Conservation (phyloP, 2,329 filamentous ascomycete species). For the Fusarium sp. region DNA sequence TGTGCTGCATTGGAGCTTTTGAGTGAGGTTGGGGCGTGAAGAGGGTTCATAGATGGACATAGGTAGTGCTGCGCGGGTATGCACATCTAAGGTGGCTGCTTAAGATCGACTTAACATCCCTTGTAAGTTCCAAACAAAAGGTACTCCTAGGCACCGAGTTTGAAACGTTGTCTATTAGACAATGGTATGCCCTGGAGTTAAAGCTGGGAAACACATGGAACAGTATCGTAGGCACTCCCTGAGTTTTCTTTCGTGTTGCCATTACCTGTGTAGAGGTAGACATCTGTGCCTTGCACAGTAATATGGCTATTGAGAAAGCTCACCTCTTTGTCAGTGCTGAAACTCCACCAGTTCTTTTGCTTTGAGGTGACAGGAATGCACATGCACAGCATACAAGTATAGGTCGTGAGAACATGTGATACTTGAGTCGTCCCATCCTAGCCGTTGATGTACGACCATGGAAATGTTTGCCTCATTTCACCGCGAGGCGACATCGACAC, state of each 20-base stretch:
- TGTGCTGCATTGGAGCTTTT: neutral
- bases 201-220: neutral
- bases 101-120: neutral
- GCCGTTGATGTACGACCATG: slow-evolving; percentile 47
- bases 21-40: too few relatives aligned
- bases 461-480: slow-evolving; percentile 49
- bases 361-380: slow-evolving; percentile 2
- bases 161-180: neutral
- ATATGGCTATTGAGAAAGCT: neutral
- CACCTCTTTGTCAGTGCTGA: neutral
- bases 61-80: neutral
- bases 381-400: slow-evolving; percentile 27
- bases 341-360: neutral
- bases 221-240: neutral
- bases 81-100: neutral
- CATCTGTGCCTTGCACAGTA: neutral
- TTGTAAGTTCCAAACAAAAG: neutral
- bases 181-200: neutral
- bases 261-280: neutral
- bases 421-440: slow-evolving; percentile 39
- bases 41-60: neutral
- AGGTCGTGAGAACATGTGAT: slow-evolving; percentile 35
- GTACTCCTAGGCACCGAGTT: neutral
- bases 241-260: slow-evolving; percentile 5
- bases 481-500: slow-evolving; percentile 28